phyloP scores from a whole-genome alignment of 164 flowering plant genomes.

The Piper betle region DNA sequence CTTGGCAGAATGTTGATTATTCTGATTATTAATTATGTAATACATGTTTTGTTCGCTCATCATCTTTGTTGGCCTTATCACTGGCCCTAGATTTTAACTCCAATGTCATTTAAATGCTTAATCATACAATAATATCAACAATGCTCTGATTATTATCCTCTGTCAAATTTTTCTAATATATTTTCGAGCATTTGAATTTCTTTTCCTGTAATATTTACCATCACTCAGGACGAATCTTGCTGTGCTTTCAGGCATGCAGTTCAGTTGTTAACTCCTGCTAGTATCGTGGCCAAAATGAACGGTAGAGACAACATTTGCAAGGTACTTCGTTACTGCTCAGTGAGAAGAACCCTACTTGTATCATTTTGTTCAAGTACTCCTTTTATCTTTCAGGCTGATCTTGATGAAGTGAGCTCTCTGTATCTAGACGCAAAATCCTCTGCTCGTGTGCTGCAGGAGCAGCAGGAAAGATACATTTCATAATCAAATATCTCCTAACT shows the following conservation, averaged over 20 bases:
- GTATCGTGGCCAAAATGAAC: conserved; percentile 70
- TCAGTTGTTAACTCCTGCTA: conserved; percentile 77
- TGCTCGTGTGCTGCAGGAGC: conserved; percentile 88
- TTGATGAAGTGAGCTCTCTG: conserved; percentile 59
- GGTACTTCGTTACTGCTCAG: conserved; percentile 21
- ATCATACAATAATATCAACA: too few relatives aligned
- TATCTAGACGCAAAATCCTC: conserved; percentile 94
- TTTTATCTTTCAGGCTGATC: conserved; percentile 44
- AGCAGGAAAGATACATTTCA: conserved; percentile 49
- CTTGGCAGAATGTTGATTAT: too few relatives aligned
- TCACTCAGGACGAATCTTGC: not conserved
- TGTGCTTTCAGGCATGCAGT: conserved; percentile 60
- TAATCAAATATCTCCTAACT: conserved; percentile 1
- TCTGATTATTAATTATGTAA: too few relatives aligned
- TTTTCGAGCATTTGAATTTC: not conserved
- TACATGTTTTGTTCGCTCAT: too few relatives aligned
- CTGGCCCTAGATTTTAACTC: too few relatives aligned
- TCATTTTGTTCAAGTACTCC: not conserved
- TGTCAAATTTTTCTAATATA: too few relatives aligned
- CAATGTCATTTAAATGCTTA: too few relatives aligned
- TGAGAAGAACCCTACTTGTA: not conserved
- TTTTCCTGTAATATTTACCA: too few relatives aligned
- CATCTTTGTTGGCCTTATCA: too few relatives aligned
- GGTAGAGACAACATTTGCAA: conserved; percentile 83
- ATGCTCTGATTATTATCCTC: too few relatives aligned